Conservation (phyloP, 73 alveolate genomes). For the Paramecium biaurelia region DNA sequence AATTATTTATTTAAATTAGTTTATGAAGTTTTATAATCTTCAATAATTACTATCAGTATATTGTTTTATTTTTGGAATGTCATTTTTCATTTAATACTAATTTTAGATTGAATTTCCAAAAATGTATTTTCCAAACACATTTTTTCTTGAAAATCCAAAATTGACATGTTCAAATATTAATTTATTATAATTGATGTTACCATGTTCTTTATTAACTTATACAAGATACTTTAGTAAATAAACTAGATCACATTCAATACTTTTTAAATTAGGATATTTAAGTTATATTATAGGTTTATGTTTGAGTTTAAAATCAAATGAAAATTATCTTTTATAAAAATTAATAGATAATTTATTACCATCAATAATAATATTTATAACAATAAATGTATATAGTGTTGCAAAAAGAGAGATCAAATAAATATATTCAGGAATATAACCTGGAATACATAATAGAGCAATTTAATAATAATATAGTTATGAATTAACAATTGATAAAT, state of each 20-base stretch:
- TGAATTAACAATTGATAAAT: not conserved
- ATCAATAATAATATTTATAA: not conserved
- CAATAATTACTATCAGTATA: not conserved
- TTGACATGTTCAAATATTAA: not conserved
- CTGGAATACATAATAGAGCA: not conserved
- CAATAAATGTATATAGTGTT: not conserved
- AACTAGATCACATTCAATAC: not conserved
- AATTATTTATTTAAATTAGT: not conserved
- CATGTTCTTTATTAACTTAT: not conserved
- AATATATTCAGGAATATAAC: not conserved
- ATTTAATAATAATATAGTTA: not conserved
- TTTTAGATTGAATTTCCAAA: not conserved
- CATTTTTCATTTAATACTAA: not conserved
- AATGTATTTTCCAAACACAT: not conserved
- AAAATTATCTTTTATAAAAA: not conserved
- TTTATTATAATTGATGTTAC: not conserved
- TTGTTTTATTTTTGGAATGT: not conserved
- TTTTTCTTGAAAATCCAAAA: not conserved
- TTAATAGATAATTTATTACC: not conserved
- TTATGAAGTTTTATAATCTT: conserved; percentile 15
- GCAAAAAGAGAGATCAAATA: not conserved
- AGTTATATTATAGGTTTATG: not conserved
- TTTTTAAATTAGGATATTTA: not conserved
- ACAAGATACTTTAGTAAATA: not conserved
- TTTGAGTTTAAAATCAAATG: not conserved